Evolutionary conservation across 169 alveolate genomes (phyloP), one percentile per base, ranked within the genome.

Genomic region (Plasmodium knowlesi): DNA sequence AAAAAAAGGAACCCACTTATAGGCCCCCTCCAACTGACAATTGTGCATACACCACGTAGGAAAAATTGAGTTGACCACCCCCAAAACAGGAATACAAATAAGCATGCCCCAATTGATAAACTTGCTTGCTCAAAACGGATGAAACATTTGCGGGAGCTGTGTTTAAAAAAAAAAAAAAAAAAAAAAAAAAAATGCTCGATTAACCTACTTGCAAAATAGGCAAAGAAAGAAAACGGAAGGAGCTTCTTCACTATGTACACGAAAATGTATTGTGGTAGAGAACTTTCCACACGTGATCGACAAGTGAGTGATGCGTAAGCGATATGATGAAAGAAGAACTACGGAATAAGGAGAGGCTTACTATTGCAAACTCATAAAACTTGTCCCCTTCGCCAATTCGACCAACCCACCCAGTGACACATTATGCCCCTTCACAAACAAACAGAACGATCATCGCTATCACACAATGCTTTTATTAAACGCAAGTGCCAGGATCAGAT

Each of bases 381-480:
- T 14, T 50, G 37, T 22, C 34, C 37, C 37, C 76, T 67, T 67
- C 30, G 41, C 76, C 41, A 67, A 28, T 28, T 6, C 61, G 39
- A 67, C 61, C 76, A 67, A 32, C 37, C 76, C 76, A 34, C 14
- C 76, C 76, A 67, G 6, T 3, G 37, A 67, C 76, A 22, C 76
- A 67, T 67, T 67, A 67, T 67, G 30, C 34, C 37, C 34, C 37
- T 22, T 8, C 76, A 10, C 14, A 67, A 25, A 67, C 76, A 22
- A 67, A 67, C 14, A 9, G 22, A 67, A 67, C 76, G 76, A 25
- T 67, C n/a, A 67, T 2, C 37, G 14, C 41, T 67, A 25, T 19
- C 76, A 67, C 83, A 83, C 83, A 71, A 83, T 83, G 83, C 81
- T 32, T 83, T 70, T 83, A 19, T 50, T 22, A n/a, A 71, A 84